phyloP scores from a whole-genome alignment of 805 yeast species.

The Pichia sporocuriosa region DNA sequence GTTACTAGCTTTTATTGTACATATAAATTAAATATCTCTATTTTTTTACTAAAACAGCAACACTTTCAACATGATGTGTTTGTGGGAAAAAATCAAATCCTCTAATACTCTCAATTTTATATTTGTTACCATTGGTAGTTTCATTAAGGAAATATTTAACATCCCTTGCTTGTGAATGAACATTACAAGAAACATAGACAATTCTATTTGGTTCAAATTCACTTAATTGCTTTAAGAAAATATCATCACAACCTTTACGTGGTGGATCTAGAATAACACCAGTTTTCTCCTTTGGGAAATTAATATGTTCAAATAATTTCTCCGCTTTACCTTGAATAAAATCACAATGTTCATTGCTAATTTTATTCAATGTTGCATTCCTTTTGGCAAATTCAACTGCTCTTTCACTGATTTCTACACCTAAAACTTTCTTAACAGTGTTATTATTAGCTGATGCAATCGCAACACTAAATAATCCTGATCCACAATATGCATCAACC shows the following conservation, averaged over 20 bases:
- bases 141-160: constrained; percentile 71
- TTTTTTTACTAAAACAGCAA: constrained; percentile 35
- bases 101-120: constrained; percentile 71
- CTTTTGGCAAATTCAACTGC: constrained; percentile 80
- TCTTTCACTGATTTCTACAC: constrained; percentile 91
- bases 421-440: constrained; percentile 78
- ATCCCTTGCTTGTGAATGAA: constrained; percentile 95
- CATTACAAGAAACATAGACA: constrained; percentile 95
- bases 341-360: constrained; percentile 55
- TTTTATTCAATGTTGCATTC: constrained; percentile 71
- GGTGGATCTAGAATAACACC: constrained; percentile 95
- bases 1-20: neutral
- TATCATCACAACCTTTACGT: constrained; percentile 91
- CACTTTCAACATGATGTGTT: constrained; percentile 52
- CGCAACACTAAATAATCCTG: constrained; percentile 87
- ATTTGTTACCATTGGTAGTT: constrained; percentile 55
- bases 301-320: constrained; percentile 70
- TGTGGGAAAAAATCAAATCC: constrained; percentile 92
- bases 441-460: constrained; percentile 42
- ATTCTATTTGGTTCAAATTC: constrained; percentile 78
- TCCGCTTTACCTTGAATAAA: constrained; percentile 93
- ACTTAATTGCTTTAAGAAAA: constrained; percentile 77
- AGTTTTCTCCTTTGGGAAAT: constrained; percentile 68
- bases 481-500: constrained; percentile 95
- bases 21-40: neutral